phyloP scores from a whole-genome alignment of 78 protist species.

The Dictyostelium purpureum region DNA sequence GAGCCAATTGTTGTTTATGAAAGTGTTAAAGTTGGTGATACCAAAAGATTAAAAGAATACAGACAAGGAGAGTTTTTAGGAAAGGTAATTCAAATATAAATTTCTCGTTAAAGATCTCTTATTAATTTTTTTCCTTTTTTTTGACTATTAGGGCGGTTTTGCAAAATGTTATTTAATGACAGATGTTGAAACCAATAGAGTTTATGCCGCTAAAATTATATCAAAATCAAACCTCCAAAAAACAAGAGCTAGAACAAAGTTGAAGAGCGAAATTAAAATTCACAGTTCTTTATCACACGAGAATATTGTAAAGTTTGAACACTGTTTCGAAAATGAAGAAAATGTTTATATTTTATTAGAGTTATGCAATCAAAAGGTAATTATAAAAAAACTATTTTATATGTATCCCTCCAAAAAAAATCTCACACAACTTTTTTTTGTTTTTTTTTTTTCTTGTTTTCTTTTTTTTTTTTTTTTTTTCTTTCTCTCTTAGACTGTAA shows the following conservation, averaged over 20 bases:
- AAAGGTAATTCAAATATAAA: slow-evolving; percentile 3
- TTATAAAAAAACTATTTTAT: slow-evolving; percentile 75
- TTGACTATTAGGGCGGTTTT: slow-evolving; percentile 92
- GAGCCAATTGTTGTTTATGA: slow-evolving; percentile 41
- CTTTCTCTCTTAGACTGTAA: slow-evolving; percentile 34
- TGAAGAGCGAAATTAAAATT: slow-evolving; percentile 94
- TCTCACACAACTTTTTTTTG: slow-evolving; percentile 86
- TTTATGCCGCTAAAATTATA: slow-evolving; percentile 94
- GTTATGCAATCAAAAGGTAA: slow-evolving; percentile 93
- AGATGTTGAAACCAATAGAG: slow-evolving; percentile 73
- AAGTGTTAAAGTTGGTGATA: background rate
- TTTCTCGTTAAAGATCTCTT: background rate
- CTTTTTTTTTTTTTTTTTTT: background rate
- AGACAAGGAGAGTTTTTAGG: slow-evolving; percentile 75
- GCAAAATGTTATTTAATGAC: slow-evolving; percentile 92
- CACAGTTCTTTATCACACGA: slow-evolving; percentile 92
- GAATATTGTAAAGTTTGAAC: slow-evolving; percentile 92
- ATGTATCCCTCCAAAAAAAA: background rate
- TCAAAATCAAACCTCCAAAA: slow-evolving; percentile 87
- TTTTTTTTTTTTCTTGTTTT: background rate
- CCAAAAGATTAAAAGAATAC: slow-evolving; percentile 4
- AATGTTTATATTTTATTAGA: slow-evolving; percentile 97
- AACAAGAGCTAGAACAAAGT: slow-evolving; percentile 86
- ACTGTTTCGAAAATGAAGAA: slow-evolving; percentile 91
- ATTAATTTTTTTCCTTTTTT: background rate